Evolutionary conservation across 331 rosid genomes (phyloP), one percentile per base, ranked within the genome.

Genomic region (Malus hybrid): DNA sequence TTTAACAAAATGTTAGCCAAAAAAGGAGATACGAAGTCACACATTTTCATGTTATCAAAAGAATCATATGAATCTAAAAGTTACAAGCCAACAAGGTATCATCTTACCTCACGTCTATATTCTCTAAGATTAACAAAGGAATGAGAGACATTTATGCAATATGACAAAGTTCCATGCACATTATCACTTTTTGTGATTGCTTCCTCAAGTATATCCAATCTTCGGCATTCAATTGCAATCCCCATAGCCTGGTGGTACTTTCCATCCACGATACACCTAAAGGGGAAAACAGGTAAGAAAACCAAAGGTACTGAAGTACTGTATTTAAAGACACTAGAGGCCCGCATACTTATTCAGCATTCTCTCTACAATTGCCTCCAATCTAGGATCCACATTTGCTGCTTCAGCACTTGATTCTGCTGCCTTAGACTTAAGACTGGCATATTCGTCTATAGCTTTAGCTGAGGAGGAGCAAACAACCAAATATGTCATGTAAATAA

Each of bases 131-230:
- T 95, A 60, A 95, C 97, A 83, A 82, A 95, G 79, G 97, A 85
- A 83, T 95, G 96, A 56, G 99, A 95, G 80, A 95, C 86, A 59
- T 88, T 59, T 59, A 59, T 59, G 86, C 97, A 93, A 86, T 91
- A 91, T 34, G 97, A 88, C 32, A 93, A 74, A 79, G 96, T 91
- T 81, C 97, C 97, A 22, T 87, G 94, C 74, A 91, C 82, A 67
- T 90, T 87, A 74, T 93, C 98, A 84, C 97, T 87, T 86, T 65
- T 90, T 18, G 88, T 91, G 77, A 93, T 89, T 48, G 95, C 98
- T 85, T 93, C 97, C 90, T 91, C 98, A 10, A 93, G 88, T 86
- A 90, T 90, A 88, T 91, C 98, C 83, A 93, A 86, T 78, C 96
- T 91, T 77, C 90, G 82, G 87, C 98, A 93, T 82, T 93, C 97